These are phyloP conservation scores for Ustilago crameri DNA, from an alignment of 1,284 basidiomycete genomes.

Conservation along the genomic window DNA sequence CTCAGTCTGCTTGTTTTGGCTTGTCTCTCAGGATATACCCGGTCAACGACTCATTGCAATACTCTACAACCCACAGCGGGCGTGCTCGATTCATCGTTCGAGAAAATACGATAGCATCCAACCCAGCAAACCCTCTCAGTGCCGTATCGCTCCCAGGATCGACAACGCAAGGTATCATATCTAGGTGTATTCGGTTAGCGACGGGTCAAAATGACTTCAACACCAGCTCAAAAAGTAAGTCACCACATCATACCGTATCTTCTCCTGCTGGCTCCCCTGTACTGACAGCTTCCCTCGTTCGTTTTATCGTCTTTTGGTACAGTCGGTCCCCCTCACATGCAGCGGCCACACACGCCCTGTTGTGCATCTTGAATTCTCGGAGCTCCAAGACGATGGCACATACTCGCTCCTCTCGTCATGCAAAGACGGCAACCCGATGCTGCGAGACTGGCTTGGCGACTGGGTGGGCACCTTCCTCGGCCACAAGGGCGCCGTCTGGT, in stretches of 20 bases:
- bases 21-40: constrained; percentile 6
- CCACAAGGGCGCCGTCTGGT: constrained; percentile 99
- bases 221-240: constrained; percentile 32
- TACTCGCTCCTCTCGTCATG: constrained; percentile 65
- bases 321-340: constrained; percentile 71
- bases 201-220: constrained; percentile 23
- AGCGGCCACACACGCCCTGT: constrained; percentile 79
- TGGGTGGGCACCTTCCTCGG: constrained; percentile 98
- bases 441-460: constrained; percentile 76
- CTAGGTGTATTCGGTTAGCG: not conserved
- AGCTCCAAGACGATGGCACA: constrained; percentile 74
- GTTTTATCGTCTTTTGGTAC: not conserved
- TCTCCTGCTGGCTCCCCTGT: not conserved
- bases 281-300: not conserved
- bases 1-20: not conserved
- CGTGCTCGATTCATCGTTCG: too few relatives aligned
- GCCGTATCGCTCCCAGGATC: not conserved
- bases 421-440: constrained; percentile 68
- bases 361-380: constrained; percentile 91
- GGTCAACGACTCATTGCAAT: not conserved
- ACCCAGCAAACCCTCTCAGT: too few relatives aligned
- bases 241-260: not conserved
- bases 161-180: not conserved
- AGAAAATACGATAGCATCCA: too few relatives aligned
- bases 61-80: too few relatives aligned